Conservation (phyloP, 2,329 filamentous ascomycete genomes). For the Xylaria sp. region DNA sequence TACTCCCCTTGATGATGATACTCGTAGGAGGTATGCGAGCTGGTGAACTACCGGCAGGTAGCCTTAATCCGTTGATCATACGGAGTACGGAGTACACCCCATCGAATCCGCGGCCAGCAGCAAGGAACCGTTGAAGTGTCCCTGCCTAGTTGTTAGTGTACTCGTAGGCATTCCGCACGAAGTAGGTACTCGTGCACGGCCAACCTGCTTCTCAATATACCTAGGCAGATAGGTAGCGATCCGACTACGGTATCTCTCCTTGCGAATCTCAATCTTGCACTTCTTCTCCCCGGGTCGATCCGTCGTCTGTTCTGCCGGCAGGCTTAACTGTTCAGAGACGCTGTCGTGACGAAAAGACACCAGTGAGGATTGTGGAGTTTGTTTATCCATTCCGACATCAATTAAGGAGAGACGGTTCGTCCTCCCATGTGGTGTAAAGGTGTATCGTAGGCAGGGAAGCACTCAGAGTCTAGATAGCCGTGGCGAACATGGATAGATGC, state of each 20-base stretch:
- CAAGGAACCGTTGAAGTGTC: slow-evolving; percentile 1
- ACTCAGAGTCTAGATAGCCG: slow-evolving; percentile 1
- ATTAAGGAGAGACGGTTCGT: slow-evolving; percentile 1
- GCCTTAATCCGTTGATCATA: slow-evolving; percentile 12
- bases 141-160: neutral
- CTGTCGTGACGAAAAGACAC: neutral
- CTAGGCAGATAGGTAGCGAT: neutral
- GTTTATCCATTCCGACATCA: slow-evolving; percentile 5
- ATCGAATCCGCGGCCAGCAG: slow-evolving; percentile 4
- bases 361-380: neutral
- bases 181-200: no score
- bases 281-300: neutral
- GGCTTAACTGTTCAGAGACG: no score
- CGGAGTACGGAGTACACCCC: neutral
- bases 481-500: slow-evolving; percentile 14
- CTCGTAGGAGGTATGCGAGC: slow-evolving; percentile 1
- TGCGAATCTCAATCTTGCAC: neutral
- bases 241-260: neutral
- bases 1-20: neutral
- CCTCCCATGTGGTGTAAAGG: no score
- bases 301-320: neutral
- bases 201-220: no score
- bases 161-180: no score
- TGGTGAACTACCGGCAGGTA: neutral
- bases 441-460: no score